phyloP scores from a whole-genome alignment of 495 filamentous ascomycete genomes.

The Aspergillus sparsus region DNA sequence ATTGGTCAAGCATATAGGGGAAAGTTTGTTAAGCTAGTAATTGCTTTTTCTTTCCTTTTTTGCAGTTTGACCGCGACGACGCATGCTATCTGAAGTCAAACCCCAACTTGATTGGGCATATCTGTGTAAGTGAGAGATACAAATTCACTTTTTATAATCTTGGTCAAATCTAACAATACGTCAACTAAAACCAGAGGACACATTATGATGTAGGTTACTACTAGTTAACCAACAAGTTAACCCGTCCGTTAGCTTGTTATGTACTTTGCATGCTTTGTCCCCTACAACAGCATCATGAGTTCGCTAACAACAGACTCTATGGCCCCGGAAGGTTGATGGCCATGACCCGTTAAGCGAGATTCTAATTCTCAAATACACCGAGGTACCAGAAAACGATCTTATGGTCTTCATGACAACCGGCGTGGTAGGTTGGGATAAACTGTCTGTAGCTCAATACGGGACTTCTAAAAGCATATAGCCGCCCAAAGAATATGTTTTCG shows the following conservation, averaged over 20 bases:
- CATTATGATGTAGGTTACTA: slow-evolving; percentile 26
- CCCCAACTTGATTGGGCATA: slow-evolving; percentile 28
- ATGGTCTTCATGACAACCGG: slow-evolving; percentile 32
- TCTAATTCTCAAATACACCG: slow-evolving; percentile 18
- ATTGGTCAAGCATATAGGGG: not conserved
- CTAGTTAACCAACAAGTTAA: too few species aligned
- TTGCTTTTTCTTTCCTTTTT: not conserved
- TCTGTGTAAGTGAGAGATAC: slow-evolving; percentile 23
- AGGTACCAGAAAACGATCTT: slow-evolving; percentile 28
- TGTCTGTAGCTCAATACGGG: not conserved
- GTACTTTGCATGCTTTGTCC: not conserved
- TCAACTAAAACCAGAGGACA: slow-evolving; percentile 18
- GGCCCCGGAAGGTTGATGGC: slow-evolving; percentile 17
- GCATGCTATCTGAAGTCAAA: slow-evolving; percentile 31
- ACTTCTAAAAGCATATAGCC: slow-evolving; percentile 26
- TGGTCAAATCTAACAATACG: slow-evolving; percentile 18
- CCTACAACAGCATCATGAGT: not conserved
- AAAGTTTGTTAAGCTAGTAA: not conserved
- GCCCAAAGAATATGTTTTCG: slow-evolving; percentile 41
- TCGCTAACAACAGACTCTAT: slow-evolving; percentile 9
- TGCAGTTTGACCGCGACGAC: slow-evolving; percentile 30
- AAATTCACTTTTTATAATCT: not conserved
- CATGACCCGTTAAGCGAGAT: slow-evolving; percentile 21
- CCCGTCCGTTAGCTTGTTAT: too few species aligned
- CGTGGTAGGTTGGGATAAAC: slow-evolving; percentile 25